Evolutionary conservation across 2,329 filamentous ascomycete genomes (phyloP).

Genomic region (Talaromyces rugulosus): DNA sequence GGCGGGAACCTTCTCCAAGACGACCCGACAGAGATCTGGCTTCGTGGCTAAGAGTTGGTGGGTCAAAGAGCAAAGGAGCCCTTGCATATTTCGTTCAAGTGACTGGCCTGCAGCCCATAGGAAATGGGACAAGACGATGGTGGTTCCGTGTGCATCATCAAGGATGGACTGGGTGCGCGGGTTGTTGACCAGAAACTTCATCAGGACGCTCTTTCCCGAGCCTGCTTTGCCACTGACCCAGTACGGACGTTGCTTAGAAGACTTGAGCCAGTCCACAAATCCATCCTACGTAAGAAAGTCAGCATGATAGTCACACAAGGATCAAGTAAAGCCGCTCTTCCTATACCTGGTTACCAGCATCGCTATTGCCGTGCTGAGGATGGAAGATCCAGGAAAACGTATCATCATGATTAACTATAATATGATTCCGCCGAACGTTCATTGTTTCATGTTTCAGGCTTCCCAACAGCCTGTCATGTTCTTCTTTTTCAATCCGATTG

Average conservation of each 20-base stretch:
- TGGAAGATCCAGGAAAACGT: conserved; percentile 1
- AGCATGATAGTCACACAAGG: not conserved
- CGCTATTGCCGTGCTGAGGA: not conserved
- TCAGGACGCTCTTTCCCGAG: conserved; percentile 21
- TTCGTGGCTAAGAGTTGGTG: not conserved
- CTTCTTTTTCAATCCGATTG: conserved; percentile 1
- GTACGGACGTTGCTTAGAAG: not conserved
- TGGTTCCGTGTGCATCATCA: not conserved
- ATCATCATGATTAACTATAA: not conserved
- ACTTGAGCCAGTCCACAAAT: not conserved
- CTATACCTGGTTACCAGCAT: not conserved
- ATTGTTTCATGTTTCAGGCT: not conserved
- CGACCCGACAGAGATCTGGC: not conserved
- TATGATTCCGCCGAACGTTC: conserved; percentile 1
- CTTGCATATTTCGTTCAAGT: conserved; percentile 9
- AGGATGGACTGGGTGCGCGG: conserved; percentile 1
- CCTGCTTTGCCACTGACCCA: conserved; percentile 26
- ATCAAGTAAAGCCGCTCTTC: not conserved
- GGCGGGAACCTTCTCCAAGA: not conserved
- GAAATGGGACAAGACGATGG: conserved; percentile 11
- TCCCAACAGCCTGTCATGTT: not conserved
- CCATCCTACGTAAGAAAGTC: not conserved
- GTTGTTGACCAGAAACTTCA: conserved; percentile 18
- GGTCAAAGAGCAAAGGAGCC: conserved; percentile 11
- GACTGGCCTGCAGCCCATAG: conserved; percentile 12